phyloP scores from a whole-genome alignment of 441 rosid genomes.

The Pelargonium australe region DNA sequence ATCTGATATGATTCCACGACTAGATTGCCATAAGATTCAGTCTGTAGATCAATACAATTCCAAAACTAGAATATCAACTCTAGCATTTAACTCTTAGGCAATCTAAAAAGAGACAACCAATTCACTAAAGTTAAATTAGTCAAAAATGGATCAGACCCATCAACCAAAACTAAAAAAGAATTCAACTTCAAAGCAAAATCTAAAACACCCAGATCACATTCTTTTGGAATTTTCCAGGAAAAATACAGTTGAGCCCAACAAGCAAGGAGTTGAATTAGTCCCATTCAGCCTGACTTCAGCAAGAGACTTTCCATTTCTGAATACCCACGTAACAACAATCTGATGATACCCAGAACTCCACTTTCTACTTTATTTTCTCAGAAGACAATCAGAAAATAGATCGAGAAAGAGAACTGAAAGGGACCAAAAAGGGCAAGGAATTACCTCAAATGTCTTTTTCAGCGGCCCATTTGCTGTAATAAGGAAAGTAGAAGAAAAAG shows the following conservation, averaged over 20 bases:
- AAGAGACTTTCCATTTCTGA: background rate
- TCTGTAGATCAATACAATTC: background rate
- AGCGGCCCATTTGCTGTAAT: slow-evolving; percentile 66
- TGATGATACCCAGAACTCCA: slow-evolving; percentile 2
- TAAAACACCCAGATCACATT: slow-evolving; percentile 18
- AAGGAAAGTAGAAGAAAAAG: slow-evolving; percentile 1
- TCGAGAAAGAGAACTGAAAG: slow-evolving; percentile 15
- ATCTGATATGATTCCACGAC: background rate
- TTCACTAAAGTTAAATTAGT: background rate
- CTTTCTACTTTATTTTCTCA: background rate
- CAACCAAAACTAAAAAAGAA: background rate
- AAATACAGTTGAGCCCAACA: background rate
- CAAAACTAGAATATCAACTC: background rate
- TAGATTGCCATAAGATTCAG: too few relatives aligned
- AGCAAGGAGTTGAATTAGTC: slow-evolving; percentile 2
- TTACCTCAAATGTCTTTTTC: slow-evolving; percentile 65
- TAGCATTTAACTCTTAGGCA: too few relatives aligned
- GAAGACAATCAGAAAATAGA: slow-evolving; percentile 16
- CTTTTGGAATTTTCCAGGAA: background rate
- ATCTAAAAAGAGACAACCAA: background rate
- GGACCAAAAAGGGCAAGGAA: slow-evolving; percentile 18
- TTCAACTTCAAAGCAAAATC: background rate
- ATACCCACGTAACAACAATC: background rate
- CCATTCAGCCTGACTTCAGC: slow-evolving; percentile 3
- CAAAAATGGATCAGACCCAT: slow-evolving; percentile 19